phyloP scores from a whole-genome alignment of 75 land plant genomes.

The Chamaecyparis obtusa region DNA sequence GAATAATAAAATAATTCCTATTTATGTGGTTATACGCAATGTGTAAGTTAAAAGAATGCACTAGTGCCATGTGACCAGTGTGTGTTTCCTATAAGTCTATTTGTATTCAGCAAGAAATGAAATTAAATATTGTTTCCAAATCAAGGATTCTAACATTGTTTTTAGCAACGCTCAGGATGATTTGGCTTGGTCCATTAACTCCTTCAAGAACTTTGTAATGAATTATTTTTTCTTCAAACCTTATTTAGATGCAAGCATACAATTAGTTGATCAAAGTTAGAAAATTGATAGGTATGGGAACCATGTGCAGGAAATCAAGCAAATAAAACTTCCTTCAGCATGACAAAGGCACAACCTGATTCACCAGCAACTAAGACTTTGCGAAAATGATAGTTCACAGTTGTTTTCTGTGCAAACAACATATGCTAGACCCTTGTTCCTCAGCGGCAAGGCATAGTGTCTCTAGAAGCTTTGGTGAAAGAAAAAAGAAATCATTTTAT shows the following conservation, averaged over 20 bases:
- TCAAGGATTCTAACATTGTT: background rate
- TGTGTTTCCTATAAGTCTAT: background rate
- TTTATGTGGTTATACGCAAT: background rate
- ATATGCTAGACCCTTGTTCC: background rate
- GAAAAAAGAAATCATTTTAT: background rate
- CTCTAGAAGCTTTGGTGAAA: background rate
- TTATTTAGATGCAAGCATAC: background rate
- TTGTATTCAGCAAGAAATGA: background rate
- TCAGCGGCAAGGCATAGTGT: background rate
- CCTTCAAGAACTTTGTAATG: background rate
- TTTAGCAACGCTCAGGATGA: background rate
- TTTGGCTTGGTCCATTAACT: background rate
- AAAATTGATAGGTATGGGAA: background rate
- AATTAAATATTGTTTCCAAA: background rate
- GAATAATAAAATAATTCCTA: background rate
- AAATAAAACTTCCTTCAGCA: background rate
- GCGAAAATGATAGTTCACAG: background rate
- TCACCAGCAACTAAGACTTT: background rate
- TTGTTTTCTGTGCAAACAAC: background rate
- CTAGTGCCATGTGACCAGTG: background rate
- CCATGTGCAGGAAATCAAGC: background rate
- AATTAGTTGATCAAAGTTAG: background rate
- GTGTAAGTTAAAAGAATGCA: background rate
- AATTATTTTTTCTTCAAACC: background rate
- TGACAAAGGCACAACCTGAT: background rate